Conservation (phyloP, 306 rosid species). For the Acmispon strigosus region DNA sequence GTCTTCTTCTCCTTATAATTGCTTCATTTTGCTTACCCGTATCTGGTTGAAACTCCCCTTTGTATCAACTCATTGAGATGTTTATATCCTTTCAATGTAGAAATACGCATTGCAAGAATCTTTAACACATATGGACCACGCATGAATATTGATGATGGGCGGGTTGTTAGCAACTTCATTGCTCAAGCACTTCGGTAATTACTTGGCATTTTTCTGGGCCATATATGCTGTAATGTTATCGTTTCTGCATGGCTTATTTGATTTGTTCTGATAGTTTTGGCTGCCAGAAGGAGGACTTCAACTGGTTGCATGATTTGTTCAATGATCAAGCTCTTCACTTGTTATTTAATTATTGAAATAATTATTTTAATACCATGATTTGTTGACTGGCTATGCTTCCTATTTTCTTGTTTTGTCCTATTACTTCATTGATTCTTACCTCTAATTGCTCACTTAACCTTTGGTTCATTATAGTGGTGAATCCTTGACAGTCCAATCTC, state of each 20-base stretch:
- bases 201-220: background rate
- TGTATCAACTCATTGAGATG: background rate
- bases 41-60: background rate
- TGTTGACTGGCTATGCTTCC: background rate
- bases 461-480: constrained; percentile 42
- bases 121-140: constrained; percentile 83
- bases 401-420: background rate
- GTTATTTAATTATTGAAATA: background rate
- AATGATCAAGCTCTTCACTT: background rate
- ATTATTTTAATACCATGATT: background rate
- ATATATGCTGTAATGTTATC: background rate
- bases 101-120: constrained; percentile 76
- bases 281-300: background rate
- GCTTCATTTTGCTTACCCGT: background rate
- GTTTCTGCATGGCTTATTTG: background rate
- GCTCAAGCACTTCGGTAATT: constrained; percentile 80
- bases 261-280: background rate
- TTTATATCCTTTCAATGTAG: constrained; percentile 21
- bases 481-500: constrained; percentile 55
- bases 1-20: background rate
- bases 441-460: background rate
- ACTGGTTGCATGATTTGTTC: background rate
- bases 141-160: constrained; percentile 82
- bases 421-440: background rate
- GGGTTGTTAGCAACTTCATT: constrained; percentile 75